phyloP scores from a whole-genome alignment of 2,329 filamentous ascomycete species.

The Penicillium olsonii region DNA sequence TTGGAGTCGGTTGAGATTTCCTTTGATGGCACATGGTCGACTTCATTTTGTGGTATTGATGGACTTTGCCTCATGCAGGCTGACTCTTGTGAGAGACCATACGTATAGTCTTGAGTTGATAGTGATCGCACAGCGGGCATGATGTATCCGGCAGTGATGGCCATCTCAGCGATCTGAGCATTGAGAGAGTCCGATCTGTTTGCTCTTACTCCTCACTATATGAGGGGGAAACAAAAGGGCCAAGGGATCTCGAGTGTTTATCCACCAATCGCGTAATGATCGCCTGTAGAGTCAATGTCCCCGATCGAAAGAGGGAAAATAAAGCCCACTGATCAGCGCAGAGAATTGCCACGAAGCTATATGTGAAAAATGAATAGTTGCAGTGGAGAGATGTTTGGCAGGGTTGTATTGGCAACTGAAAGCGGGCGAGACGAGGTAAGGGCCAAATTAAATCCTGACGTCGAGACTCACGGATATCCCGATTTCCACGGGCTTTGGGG shows the following conservation, averaged over 20 bases:
- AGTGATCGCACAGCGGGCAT: constrained; percentile 4
- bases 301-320: neutral
- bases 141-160: neutral
- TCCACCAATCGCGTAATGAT: neutral
- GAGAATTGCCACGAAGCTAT: too few species aligned
- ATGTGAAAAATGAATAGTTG: too few species aligned
- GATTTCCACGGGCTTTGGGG: too few species aligned
- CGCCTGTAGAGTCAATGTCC: neutral
- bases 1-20: neutral
- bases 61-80: neutral
- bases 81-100: neutral
- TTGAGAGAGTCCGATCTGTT: neutral
- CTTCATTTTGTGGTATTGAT: neutral
- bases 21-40: neutral
- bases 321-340: neutral
- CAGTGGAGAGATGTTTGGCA: too few species aligned
- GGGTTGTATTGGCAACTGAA: too few species aligned
- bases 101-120: constrained; percentile 1
- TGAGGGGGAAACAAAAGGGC: too few species aligned
- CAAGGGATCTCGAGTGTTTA: neutral
- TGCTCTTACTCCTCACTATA: too few species aligned
- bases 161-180: neutral
- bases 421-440: too few species aligned
- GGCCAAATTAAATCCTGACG: too few species aligned
- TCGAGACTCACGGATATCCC: too few species aligned